Evolutionary conservation across 2,329 filamentous ascomycete genomes (phyloP), one percentile per base, ranked within the genome.

Genomic region (Fusarium annulatum): DNA sequence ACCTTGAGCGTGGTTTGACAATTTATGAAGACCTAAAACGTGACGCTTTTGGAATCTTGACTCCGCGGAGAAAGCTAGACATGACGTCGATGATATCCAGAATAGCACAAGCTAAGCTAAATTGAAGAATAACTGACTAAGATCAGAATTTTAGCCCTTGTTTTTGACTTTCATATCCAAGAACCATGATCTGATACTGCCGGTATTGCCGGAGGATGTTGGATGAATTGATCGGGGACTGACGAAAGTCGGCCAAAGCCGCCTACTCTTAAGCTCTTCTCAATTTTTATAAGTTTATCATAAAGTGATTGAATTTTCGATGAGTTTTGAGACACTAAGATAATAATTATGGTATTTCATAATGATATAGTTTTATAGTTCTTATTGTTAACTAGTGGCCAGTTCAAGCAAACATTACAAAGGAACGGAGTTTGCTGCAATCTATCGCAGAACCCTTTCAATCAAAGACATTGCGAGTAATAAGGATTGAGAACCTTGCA

Each of bases 401-500:
- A 41, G 5, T 43, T 21, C 18, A 7, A 2, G n/a, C 6, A 14
- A 26, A 2, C 28, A 0, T 10, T n/a, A 42, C 11, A 49, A 34
- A 39, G 38, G 34, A 48, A 61, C 2, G 2, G 14, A 33, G 15
- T 48, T 8, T n/a, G 2, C 45, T 36, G 41, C 43, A 59, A 52
- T 18, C 38, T 48, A 57, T 26, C 14, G n/a, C 48, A 62, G 43
- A 49, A n/a, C 26, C 34, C 6, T 7, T 26, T 14, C 9, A 45
- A 55, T 71, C 56, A 77, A 15, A 77, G 60, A 38, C 75, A 77
- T 26, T 77, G 75, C 2, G 42, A 73, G 23, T 77, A 77, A 15
- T 66, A 77, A 1, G 51, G 48, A 3, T 77, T 77, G 0, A 71
- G 9, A 3, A 55, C 33, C 30, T 77, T 45, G 16, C 75, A 77